Evolutionary conservation across 805 yeast species (phyloP).

Genomic region (baker's yeast (Saccharomyces cerevisiae)): DNA sequence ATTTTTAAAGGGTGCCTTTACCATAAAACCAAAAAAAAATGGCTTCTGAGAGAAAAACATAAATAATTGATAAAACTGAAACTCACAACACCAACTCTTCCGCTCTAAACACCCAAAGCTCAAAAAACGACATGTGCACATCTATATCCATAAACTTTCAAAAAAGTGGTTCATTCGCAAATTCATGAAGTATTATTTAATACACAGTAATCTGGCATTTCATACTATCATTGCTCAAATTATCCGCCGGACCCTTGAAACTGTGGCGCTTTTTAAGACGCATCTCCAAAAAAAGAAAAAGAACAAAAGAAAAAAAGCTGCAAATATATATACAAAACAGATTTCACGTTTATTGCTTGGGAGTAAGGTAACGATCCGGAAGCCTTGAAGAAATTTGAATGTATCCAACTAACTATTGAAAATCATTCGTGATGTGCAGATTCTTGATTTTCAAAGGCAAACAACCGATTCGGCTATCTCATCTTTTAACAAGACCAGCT

Average conservation of each 20-base stretch:
- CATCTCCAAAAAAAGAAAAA: neutral
- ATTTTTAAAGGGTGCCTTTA: neutral
- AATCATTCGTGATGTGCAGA: conserved; percentile 61
- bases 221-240: neutral
- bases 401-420: neutral
- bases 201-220: neutral
- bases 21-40: neutral
- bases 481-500: conserved; percentile 86
- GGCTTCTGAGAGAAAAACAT: neutral
- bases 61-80: neutral
- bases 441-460: conserved; percentile 87
- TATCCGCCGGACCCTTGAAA: neutral
- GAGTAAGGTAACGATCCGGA: neutral
- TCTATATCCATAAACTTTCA: neutral
- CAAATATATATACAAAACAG: neutral
- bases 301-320: neutral
- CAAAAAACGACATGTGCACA: neutral
- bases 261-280: neutral
- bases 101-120: neutral
- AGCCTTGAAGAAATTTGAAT: neutral
- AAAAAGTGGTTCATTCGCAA: neutral
- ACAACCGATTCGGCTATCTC: conserved; percentile 79
- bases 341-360: neutral
- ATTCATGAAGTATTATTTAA: neutral
- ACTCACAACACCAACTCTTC: neutral